A percentile compares a stretch with the other conserved stretches of the same genome.
Evolutionary conservation across 495 filamentous ascomycete species (phyloP).

Genomic region (Mytilinidion resinicola): DNA sequence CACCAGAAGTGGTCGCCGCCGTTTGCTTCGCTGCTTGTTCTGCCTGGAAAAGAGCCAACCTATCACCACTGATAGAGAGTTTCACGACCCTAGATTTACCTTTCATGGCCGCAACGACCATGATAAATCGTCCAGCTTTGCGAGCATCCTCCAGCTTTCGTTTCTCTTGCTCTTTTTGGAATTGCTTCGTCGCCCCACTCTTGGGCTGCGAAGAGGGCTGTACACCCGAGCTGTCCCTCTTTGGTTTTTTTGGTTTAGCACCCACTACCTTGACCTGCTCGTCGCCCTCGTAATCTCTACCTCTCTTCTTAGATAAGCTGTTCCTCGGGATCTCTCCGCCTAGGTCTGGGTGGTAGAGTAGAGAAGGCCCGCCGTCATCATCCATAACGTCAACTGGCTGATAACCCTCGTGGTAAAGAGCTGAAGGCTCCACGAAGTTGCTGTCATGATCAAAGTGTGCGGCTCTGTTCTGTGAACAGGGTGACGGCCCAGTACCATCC

Average conservation of each 20-base stretch:
- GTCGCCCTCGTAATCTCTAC: constrained; percentile 19
- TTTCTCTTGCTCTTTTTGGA: constrained; percentile 34
- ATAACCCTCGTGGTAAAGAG: constrained; percentile 29
- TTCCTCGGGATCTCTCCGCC: constrained; percentile 17
- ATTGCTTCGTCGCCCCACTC: constrained; percentile 34
- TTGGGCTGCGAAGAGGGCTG: constrained; percentile 20
- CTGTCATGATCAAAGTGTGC: background rate
- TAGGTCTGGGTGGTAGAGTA: constrained; percentile 20
- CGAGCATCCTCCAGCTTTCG: constrained; percentile 37
- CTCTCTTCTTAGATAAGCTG: constrained; percentile 19
- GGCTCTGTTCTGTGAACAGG: background rate
- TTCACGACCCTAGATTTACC: constrained; percentile 34
- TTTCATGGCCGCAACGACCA: constrained; percentile 32
- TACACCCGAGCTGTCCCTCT: constrained; percentile 25
- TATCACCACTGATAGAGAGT: constrained; percentile 19
- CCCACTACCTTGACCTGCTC: constrained; percentile 17
- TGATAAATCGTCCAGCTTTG: constrained; percentile 33
- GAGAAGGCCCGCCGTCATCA: constrained; percentile 7
- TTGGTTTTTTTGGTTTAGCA: constrained; percentile 25
- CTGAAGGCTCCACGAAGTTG: constrained; percentile 31
- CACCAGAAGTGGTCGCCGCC: background rate
- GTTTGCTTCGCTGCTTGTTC: constrained; percentile 2
- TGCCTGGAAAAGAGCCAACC: constrained; percentile 10
- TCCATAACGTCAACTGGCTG: constrained; percentile 9
- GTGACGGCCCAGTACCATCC: background rate